Evolutionary conservation across 257 asterid genomes (phyloP).

Genomic region (Solanum sejunctum): DNA sequence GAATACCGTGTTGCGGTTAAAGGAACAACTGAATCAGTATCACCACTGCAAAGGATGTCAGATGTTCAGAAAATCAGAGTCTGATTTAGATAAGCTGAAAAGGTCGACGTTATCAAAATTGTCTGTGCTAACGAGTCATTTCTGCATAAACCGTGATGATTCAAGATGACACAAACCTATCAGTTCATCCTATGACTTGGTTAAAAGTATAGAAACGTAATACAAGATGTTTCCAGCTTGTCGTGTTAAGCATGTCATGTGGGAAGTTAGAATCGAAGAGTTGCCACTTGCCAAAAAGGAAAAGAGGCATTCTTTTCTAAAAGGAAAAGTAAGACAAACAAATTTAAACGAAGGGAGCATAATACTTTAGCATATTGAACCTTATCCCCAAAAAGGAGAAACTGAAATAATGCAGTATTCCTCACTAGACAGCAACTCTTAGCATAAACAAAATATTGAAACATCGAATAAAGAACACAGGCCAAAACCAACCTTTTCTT

Average conservation of each 20-base stretch:
- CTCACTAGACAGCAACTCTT: background rate
- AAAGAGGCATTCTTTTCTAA: no score
- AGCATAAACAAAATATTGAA: background rate
- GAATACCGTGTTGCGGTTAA: constrained; percentile 92
- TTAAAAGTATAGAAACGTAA: background rate
- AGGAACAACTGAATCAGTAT: constrained; percentile 91
- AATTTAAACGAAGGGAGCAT: no score
- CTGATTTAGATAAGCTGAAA: background rate
- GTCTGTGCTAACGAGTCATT: background rate
- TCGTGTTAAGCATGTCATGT: no score
- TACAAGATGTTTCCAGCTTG: background rate
- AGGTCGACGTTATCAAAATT: background rate
- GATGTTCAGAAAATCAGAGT: background rate
- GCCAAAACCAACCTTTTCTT: background rate
- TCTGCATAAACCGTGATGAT: background rate
- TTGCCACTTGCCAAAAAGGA: no score
- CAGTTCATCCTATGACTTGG: background rate
- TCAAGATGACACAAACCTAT: background rate
- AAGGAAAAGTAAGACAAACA: no score
- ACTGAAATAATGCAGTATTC: background rate
- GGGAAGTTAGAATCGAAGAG: no score
- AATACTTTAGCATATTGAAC: background rate
- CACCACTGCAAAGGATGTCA: constrained; percentile 47
- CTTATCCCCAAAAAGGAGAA: background rate
- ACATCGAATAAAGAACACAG: background rate